Percentiles rank a stretch among this genome's conserved stretches.
These are phyloP conservation scores for Fraxinus dipetala DNA, from an alignment of 305 asterid species.

Conservation along the genomic window DNA sequence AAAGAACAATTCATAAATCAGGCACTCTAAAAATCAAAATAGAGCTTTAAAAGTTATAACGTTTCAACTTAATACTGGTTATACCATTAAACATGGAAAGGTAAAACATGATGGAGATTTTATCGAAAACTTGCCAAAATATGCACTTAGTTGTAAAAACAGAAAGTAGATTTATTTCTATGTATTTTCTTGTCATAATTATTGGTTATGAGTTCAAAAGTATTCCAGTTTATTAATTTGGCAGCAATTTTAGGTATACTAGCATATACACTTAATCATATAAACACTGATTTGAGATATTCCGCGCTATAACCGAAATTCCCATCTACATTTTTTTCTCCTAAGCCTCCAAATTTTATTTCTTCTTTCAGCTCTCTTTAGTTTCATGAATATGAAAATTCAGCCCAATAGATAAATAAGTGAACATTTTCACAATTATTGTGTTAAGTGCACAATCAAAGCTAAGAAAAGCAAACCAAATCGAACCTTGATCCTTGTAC, in stretches of 20 bases:
- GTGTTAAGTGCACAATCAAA: background rate
- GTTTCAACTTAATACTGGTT: background rate
- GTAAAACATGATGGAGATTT: background rate
- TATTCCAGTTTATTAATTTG: background rate
- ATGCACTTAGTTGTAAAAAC: background rate
- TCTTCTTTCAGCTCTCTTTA: background rate
- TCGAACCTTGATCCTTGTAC: conserved; percentile 82
- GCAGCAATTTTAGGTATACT: background rate
- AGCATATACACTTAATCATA: background rate
- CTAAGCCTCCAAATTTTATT: background rate
- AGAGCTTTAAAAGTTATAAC: background rate
- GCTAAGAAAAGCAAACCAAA: background rate
- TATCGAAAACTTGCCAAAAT: background rate
- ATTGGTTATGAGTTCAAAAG: background rate
- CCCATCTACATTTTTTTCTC: background rate
- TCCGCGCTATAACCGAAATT: background rate
- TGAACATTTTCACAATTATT: background rate
- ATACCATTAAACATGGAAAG: background rate
- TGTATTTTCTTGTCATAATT: background rate
- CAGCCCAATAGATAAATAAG: background rate
- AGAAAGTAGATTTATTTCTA: background rate
- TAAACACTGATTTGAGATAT: background rate
- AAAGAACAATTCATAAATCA: background rate
- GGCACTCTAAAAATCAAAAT: background rate
- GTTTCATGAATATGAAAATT: background rate